Evolutionary conservation across 2,329 filamentous ascomycete genomes (phyloP).

Genomic region (Fusarium nygamai): DNA sequence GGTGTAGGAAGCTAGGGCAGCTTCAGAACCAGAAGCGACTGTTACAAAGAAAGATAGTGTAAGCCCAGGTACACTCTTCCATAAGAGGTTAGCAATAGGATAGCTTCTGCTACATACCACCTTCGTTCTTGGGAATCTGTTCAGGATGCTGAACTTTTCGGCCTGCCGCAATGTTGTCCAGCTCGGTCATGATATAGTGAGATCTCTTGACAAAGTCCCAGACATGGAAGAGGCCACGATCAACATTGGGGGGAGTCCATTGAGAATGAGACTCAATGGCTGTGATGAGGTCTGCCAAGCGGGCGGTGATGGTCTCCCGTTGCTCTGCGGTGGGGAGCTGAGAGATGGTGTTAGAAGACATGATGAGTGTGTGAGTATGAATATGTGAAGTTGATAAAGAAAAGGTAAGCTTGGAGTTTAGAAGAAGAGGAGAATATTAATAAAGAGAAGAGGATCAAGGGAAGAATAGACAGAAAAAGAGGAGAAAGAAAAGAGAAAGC

Average conservation of each 20-base stretch:
- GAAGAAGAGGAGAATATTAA: neutral
- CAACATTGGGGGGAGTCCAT: slow-evolving; percentile 41
- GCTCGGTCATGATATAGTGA: slow-evolving; percentile 54
- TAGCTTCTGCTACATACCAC: slow-evolving; percentile 40
- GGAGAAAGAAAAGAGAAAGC: neutral
- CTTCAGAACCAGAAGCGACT: slow-evolving; percentile 34
- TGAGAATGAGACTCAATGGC: slow-evolving; percentile 45
- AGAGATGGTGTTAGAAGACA: slow-evolving; percentile 26
- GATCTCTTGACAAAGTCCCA: slow-evolving; percentile 56
- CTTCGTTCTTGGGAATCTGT: slow-evolving; percentile 47
- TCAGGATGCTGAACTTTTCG: slow-evolving; percentile 47
- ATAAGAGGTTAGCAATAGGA: neutral
- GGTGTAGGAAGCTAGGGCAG: slow-evolving; percentile 41
- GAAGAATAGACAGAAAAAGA: neutral
- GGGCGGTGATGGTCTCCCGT: slow-evolving; percentile 41
- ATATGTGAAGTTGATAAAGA: neutral
- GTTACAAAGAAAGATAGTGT: neutral
- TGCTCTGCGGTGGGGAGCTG: slow-evolving; percentile 38
- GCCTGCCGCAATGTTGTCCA: slow-evolving; percentile 52
- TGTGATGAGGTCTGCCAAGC: slow-evolving; percentile 42
- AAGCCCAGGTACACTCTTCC: neutral
- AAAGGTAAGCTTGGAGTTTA: neutral
- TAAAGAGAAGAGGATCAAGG: neutral
- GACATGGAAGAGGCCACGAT: slow-evolving; percentile 49
- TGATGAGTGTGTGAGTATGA: neutral